Evolutionary conservation across 1,284 basidiomycete genomes (phyloP).

Genomic region (Marasmius tenuissimus): DNA sequence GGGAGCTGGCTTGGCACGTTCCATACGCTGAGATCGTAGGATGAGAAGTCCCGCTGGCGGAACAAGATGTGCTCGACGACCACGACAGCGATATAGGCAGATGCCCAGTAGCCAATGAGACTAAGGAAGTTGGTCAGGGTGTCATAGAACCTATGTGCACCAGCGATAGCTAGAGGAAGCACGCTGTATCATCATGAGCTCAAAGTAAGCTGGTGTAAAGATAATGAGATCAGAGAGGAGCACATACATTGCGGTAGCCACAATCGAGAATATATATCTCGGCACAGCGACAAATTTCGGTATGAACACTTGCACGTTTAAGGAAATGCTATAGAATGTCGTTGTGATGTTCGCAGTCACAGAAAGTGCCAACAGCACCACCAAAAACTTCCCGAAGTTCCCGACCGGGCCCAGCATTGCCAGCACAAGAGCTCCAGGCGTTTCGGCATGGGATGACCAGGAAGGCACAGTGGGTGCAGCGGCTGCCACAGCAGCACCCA

Average conservation of each 20-base stretch:
- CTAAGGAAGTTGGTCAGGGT: slow-evolving; percentile 70
- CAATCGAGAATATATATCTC: slow-evolving; percentile 82
- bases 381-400: slow-evolving; percentile 85
- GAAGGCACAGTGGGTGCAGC: slow-evolving; percentile 58
- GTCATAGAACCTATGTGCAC: slow-evolving; percentile 64
- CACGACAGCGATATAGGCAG: slow-evolving; percentile 59
- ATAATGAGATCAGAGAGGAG: background rate
- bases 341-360: slow-evolving; percentile 85
- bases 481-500: slow-evolving; percentile 74
- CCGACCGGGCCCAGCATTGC: slow-evolving; percentile 71
- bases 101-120: slow-evolving; percentile 72
- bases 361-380: slow-evolving; percentile 77
- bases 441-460: slow-evolving; percentile 64
- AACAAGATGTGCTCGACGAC: slow-evolving; percentile 67
- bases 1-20: slow-evolving; percentile 57
- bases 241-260: slow-evolving; percentile 78
- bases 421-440: slow-evolving; percentile 69
- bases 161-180: slow-evolving; percentile 66
- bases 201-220: background rate
- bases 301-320: slow-evolving; percentile 78
- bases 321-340: slow-evolving; percentile 83
- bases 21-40: slow-evolving; percentile 58
- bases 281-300: slow-evolving; percentile 72
- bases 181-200: slow-evolving; percentile 25
- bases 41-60: slow-evolving; percentile 46